Evolutionary conservation across 306 rosid species (phyloP).

Genomic region (Lablab purpureus): DNA sequence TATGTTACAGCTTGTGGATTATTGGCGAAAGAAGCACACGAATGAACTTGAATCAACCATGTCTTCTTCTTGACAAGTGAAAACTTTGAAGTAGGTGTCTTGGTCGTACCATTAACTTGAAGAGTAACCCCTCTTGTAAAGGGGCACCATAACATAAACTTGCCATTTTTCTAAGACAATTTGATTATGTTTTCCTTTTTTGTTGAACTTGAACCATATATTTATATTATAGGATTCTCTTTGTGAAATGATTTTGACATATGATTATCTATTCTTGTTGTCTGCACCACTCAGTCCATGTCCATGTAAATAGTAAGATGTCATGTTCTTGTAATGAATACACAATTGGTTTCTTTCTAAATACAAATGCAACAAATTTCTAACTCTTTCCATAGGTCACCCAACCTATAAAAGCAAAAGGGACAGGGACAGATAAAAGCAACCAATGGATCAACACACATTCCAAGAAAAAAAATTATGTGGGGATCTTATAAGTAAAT

Average conservation of each 20-base stretch:
- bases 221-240: neutral
- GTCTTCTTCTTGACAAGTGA: neutral
- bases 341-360: slow-evolving; percentile 15
- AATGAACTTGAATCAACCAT: neutral
- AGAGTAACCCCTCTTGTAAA: neutral
- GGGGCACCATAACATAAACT: neutral
- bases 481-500: no score
- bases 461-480: no score
- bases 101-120: neutral
- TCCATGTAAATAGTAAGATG: slow-evolving; percentile 18
- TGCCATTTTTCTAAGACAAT: slow-evolving; percentile 20
- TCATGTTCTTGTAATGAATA: neutral
- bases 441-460: no score
- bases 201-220: neutral
- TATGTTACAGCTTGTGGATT: no score
- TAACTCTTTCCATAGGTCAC: neutral
- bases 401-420: slow-evolving; percentile 3
- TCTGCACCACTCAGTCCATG: slow-evolving; percentile 5
- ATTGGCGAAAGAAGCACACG: no score
- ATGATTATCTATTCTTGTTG: slow-evolving; percentile 37
- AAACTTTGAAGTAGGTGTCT: slow-evolving; percentile 10
- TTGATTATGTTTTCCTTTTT: neutral
- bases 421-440: slow-evolving; percentile 9
- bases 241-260: slow-evolving; percentile 42
- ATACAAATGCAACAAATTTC: slow-evolving; percentile 1